A percentile compares a stretch with the other conserved stretches of the same genome.
phyloP scores from a whole-genome alignment of 305 asterid genomes.

The Plantago coronopus region DNA sequence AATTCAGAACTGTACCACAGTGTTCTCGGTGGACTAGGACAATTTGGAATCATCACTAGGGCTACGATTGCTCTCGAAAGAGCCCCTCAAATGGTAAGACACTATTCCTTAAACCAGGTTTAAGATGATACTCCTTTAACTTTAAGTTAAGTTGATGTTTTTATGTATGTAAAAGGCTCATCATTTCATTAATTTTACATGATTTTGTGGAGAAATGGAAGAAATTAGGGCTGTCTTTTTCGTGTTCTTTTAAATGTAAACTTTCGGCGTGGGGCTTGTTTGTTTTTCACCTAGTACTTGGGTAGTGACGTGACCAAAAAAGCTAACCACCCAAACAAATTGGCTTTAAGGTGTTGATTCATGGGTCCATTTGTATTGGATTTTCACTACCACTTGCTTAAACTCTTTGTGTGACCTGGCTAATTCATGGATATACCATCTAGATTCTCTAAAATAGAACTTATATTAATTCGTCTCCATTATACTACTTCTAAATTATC shows the following conservation, averaged over 20 bases:
- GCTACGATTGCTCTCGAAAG: slow-evolving; percentile 77
- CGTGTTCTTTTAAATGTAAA: neutral
- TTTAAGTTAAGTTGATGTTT: too few relatives aligned
- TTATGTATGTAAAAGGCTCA: too few relatives aligned
- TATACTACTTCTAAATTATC: too few relatives aligned
- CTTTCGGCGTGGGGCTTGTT: slow-evolving; percentile 22
- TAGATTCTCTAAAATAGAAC: too few relatives aligned
- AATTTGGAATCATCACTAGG: slow-evolving; percentile 75
- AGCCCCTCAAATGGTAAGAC: slow-evolving; percentile 77
- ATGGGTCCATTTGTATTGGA: slow-evolving; percentile 34
- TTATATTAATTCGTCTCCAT: too few relatives aligned
- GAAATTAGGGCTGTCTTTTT: slow-evolving; percentile 11
- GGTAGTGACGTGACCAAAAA: slow-evolving; percentile 34
- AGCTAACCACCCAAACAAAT: slow-evolving; percentile 17
- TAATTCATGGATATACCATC: neutral
- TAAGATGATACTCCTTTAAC: too few relatives aligned
- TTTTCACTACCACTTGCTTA: slow-evolving; percentile 22
- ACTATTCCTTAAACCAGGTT: too few relatives aligned
- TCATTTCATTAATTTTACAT: too few relatives aligned
- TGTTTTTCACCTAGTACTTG: slow-evolving; percentile 32
- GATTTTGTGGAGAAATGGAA: neutral
- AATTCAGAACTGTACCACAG: slow-evolving; percentile 60
- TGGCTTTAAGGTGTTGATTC: slow-evolving; percentile 18
- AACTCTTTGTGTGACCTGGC: slow-evolving; percentile 11
- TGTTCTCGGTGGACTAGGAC: slow-evolving; percentile 84